Evolutionary conservation across 2,329 filamentous ascomycete genomes (phyloP), one percentile per base, ranked within the genome.

Genomic region (Pestalotiopsis sp.): DNA sequence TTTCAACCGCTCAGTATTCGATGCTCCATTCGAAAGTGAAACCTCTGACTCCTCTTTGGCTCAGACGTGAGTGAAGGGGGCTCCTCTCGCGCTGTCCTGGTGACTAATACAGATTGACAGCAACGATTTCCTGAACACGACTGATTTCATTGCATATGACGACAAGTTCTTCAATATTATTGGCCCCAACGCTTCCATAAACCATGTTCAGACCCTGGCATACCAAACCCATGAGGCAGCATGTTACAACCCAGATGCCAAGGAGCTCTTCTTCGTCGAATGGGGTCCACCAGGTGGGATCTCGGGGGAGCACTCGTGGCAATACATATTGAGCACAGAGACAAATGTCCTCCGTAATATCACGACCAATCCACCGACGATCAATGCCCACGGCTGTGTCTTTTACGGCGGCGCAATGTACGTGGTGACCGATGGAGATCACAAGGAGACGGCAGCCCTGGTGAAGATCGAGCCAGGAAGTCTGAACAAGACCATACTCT

Each of bases 141-240:
- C 62, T n/a, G 14, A 65, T 12, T 65, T 65, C 39, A 65, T 65
- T 27, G 38, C 63, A 17, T 65, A 65, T 6, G 63, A 65, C 6
- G 41, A 65, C n/a, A 31, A 31, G 17, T 65, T 65, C 63, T 65
- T 65, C 14, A 9, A 27, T n/a, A 36, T 65, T 1, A 65, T 65
- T 55, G 63, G 63, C 2, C 27, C 63, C 4, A 41, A 45, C 20
- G 63, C 63, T 9, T 11, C 3, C 9, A 39, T 65, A 9, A 0
- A 65, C 13, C 63, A 65, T 31, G 41, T 49, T 9, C 63, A 65
- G 23, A 4, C 12, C 2, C 63, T 65, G 9, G 38, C 63, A 3
- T 31, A 20, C 27, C 63, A 65, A 23, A 25, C 14, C 14, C 41
- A 65, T 17, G 63, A 55, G 13, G 63, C 63, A 55, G n/a, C 63